A percentile compares a stretch with the other conserved stretches of the same genome.
Conservation (phyloP, 106 monocot species). For the Phalaenopsis equestris region DNA sequence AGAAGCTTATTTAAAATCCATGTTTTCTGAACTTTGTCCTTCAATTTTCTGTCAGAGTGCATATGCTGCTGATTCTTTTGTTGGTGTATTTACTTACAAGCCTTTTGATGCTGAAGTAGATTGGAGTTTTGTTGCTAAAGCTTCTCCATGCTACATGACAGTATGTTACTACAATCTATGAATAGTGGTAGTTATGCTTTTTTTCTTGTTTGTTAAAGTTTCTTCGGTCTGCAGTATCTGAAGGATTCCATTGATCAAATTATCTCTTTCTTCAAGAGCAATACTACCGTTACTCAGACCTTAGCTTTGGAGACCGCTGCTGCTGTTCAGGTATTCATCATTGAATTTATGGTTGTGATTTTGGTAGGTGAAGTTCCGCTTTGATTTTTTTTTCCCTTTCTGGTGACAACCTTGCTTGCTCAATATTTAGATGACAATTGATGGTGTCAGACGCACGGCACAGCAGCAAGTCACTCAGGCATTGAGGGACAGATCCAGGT, state of each 20-base stretch:
- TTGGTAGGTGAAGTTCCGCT: constrained; percentile 3
- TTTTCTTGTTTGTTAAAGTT: constrained; percentile 1
- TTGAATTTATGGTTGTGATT: neutral
- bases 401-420: constrained; percentile 11
- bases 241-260: constrained; percentile 84
- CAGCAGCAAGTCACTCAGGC: constrained; percentile 69
- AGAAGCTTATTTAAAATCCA: neutral
- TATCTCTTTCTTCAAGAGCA: constrained; percentile 80
- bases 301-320: constrained; percentile 88
- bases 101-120: constrained; percentile 79
- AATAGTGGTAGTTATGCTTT: constrained; percentile 1
- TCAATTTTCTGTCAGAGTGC: constrained; percentile 62
- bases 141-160: constrained; percentile 96
- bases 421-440: constrained; percentile 73
- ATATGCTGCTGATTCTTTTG: constrained; percentile 62
- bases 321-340: constrained; percentile 71
- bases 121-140: constrained; percentile 93
- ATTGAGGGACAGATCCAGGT: constrained; percentile 84
- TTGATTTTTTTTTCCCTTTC: neutral
- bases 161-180: constrained; percentile 35
- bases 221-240: constrained; percentile 52
- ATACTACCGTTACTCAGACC: constrained; percentile 59
- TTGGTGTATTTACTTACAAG: constrained; percentile 78
- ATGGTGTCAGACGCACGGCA: constrained; percentile 89
- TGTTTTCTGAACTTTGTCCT: neutral